Evolutionary conservation across 768 basidiomycete species (phyloP), one percentile per base, ranked within the genome.

Genomic region (Termitomyces sp.): DNA sequence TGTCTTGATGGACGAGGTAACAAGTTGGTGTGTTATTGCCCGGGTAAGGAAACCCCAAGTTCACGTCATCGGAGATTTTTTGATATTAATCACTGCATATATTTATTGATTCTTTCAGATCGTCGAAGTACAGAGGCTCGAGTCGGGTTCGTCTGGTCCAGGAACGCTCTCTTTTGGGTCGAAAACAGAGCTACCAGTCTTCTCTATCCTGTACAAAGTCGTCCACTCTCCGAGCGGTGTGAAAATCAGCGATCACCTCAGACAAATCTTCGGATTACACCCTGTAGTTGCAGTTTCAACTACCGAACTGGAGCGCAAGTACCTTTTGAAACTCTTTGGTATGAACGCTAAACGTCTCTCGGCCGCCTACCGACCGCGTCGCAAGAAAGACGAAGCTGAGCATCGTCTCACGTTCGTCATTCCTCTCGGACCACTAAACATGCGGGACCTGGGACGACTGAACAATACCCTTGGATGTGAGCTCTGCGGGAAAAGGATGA

Each of bases 381-480:
- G 67, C 56, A 34, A 56, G 40, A 40, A 43, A 10, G 51, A 56
- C n/a, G 71, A 73, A 54, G 60, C 64, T 16, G 62, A 65, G 22
- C 69, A 63, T 20, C 60, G 22, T 36, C 34, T 63, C 8, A 72
- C 76, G 8, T 75, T 78, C 54, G 20, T 76, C 1, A 66, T 81
- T 18, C 77, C 75, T 1, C 61, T 77, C 16, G 72, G 71, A 8
- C 73, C 72, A 0, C 59, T 77, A 14, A 64, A 53, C 30, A 71
- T 72, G 67, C 65, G 67, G n/a, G 73, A 73, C n/a, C 55, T 78
- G 27, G 76, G 73, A 2, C 72, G 67, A 51, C 63, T 79, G 12
- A 74, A 67, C 22, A 65, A 59, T 40, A 68, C 69, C 24, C 30
- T 63, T 36, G 77, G 76, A 4, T 79, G 77, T 53, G 71, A 68